phyloP scores from a whole-genome alignment of 495 filamentous ascomycete species.

The Penicillium salamii region DNA sequence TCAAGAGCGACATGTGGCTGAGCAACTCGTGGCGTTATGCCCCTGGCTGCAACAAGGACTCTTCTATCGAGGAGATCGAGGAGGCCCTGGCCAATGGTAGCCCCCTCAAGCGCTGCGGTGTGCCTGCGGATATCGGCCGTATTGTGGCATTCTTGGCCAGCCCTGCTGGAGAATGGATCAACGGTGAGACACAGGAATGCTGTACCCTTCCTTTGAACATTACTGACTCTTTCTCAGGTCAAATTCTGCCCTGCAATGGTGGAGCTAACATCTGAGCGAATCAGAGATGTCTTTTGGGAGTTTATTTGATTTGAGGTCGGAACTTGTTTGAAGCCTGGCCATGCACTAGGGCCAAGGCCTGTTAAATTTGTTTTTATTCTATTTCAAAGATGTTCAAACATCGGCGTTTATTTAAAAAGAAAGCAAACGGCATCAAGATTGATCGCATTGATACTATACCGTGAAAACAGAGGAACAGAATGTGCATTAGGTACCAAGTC shows the following conservation, averaged over 20 bases:
- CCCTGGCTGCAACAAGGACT: constrained; percentile 43
- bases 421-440: not conserved
- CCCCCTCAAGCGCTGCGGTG: constrained; percentile 53
- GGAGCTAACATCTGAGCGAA: constrained; percentile 30
- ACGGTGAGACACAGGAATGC: constrained; percentile 43
- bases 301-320: not conserved
- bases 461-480: too few relatives aligned
- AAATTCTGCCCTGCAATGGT: constrained; percentile 34
- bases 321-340: not conserved
- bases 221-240: constrained; percentile 18
- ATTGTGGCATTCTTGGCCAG: constrained; percentile 55
- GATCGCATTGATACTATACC: not conserved
- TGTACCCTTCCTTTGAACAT: not conserved
- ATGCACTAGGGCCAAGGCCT: not conserved
- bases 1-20: constrained; percentile 78
- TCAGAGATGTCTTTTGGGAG: not conserved
- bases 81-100: constrained; percentile 34
- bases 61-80: constrained; percentile 41
- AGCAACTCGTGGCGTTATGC: constrained; percentile 65
- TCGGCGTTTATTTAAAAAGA: too few relatives aligned
- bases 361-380: too few relatives aligned
- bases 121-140: constrained; percentile 57
- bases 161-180: constrained; percentile 60
- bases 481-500: too few relatives aligned
- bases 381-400: too few relatives aligned